These are phyloP conservation scores for Brachypodium distachyon DNA, from an alignment of 202 grass and related monocot species.

Conservation along the genomic window DNA sequence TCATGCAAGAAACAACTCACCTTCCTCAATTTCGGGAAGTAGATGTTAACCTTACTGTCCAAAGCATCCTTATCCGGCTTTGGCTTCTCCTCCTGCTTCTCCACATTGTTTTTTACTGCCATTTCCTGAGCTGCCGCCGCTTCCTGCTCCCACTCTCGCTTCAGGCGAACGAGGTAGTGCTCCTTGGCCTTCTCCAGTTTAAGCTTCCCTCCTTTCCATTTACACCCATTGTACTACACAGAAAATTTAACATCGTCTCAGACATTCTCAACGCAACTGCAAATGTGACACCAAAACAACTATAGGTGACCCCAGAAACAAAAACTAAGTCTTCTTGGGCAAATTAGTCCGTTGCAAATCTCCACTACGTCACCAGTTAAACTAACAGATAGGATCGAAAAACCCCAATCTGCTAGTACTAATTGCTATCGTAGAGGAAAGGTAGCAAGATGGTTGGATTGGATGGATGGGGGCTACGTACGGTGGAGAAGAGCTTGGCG, in stretches of 20 bases:
- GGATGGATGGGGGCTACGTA: not conserved
- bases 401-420: not conserved
- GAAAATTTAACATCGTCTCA: not conserved
- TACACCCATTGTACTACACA: slow-evolving; percentile 89
- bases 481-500: slow-evolving; percentile 72
- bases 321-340: not conserved
- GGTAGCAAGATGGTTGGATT: not conserved
- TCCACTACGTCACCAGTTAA: not conserved
- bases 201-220: slow-evolving; percentile 93
- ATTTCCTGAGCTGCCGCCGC: slow-evolving; percentile 3
- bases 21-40: slow-evolving; percentile 81
- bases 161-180: slow-evolving; percentile 67
- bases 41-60: slow-evolving; percentile 64
- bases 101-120: not conserved
- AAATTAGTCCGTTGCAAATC: not conserved
- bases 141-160: slow-evolving; percentile 74
- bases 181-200: slow-evolving; percentile 86
- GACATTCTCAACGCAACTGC: not conserved
- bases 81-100: slow-evolving; percentile 20
- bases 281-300: not conserved
- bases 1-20: slow-evolving; percentile 17
- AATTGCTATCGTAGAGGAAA: not conserved
- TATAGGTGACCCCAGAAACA: not conserved
- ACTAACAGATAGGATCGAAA: not conserved
- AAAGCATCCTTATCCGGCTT: slow-evolving; percentile 23